Evolutionary conservation across 2,329 filamentous ascomycete genomes (phyloP).

Genomic region (Aquanectria penicillioides): DNA sequence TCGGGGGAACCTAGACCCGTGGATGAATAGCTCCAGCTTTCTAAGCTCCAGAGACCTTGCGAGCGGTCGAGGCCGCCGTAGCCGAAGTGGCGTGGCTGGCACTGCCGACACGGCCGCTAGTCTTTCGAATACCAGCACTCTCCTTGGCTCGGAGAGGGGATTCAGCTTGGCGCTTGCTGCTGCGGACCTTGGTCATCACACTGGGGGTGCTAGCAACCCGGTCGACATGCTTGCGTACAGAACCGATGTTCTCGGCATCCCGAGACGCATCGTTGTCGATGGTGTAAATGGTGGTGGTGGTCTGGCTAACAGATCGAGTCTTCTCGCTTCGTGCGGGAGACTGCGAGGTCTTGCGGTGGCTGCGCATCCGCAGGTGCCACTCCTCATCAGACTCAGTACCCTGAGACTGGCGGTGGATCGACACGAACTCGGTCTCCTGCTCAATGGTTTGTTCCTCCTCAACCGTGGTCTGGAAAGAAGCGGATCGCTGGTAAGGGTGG

Average conservation of each 20-base stretch:
- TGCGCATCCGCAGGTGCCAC: constrained; percentile 78
- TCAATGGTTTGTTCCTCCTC: constrained; percentile 63
- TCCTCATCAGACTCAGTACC: constrained; percentile 87
- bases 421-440: constrained; percentile 69
- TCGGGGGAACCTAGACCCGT: constrained; percentile 33
- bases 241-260: constrained; percentile 76
- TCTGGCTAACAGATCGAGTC: constrained; percentile 78
- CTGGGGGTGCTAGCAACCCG: constrained; percentile 64
- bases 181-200: constrained; percentile 72
- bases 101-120: constrained; percentile 72
- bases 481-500: constrained; percentile 74
- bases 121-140: constrained; percentile 68
- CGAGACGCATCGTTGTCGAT: constrained; percentile 76
- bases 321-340: constrained; percentile 71
- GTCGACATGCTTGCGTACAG: constrained; percentile 68
- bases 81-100: constrained; percentile 57
- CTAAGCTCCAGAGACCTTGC: constrained; percentile 63
- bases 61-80: constrained; percentile 55
- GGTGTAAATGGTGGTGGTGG: constrained; percentile 73
- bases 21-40: constrained; percentile 35
- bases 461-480: constrained; percentile 54
- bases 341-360: constrained; percentile 71
- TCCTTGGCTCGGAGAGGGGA: constrained; percentile 63
- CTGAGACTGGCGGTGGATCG: constrained; percentile 69
- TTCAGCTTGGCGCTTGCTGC: constrained; percentile 64